These are phyloP conservation scores for Cladosporium austrohemisphaericum DNA, from an alignment of 2,329 filamentous ascomycete genomes.

Conservation along the genomic window DNA sequence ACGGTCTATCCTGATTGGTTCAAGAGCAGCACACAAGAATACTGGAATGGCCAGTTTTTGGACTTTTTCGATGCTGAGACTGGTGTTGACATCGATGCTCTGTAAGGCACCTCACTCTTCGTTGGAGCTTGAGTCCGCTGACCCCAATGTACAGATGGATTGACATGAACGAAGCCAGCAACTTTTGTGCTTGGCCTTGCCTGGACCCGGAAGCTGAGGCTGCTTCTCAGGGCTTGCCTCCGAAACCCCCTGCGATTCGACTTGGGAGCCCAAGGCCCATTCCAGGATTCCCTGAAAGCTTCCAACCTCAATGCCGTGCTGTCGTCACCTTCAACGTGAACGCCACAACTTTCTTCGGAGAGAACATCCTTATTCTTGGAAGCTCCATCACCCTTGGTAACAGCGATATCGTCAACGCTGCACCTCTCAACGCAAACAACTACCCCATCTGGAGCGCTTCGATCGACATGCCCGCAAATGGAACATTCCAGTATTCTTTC, in stretches of 20 bases:
- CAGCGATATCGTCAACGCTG: conserved; percentile 26
- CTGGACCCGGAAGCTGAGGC: conserved; percentile 37
- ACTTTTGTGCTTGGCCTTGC: conserved; percentile 48
- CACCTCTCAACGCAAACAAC: conserved; percentile 28
- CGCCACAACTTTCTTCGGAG: conserved; percentile 33
- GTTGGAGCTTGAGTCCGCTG: conserved; percentile 23
- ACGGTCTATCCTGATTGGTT: conserved; percentile 64
- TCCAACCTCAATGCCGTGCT: conserved; percentile 54
- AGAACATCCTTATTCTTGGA: conserved; percentile 35
- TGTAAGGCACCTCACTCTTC: conserved; percentile 48
- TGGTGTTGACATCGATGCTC: conserved; percentile 70
- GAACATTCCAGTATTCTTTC: conserved; percentile 31
- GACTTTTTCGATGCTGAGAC: conserved; percentile 60
- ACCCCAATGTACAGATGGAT: conserved; percentile 47
- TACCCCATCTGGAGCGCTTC: conserved; percentile 35
- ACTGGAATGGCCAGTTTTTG: conserved; percentile 67
- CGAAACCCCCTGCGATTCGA: conserved; percentile 60
- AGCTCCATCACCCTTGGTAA: conserved; percentile 32
- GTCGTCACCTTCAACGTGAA: conserved; percentile 33
- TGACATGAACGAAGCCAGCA: conserved; percentile 62
- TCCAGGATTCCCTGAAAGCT: conserved; percentile 64
- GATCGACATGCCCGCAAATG: conserved; percentile 32
- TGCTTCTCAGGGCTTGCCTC: conserved; percentile 50
- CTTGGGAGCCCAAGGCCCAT: conserved; percentile 58
- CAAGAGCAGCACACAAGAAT: conserved; percentile 57